Evolutionary conservation across 2,329 filamentous ascomycete species (phyloP).

Genomic region (Colletotrichum magnum): DNA sequence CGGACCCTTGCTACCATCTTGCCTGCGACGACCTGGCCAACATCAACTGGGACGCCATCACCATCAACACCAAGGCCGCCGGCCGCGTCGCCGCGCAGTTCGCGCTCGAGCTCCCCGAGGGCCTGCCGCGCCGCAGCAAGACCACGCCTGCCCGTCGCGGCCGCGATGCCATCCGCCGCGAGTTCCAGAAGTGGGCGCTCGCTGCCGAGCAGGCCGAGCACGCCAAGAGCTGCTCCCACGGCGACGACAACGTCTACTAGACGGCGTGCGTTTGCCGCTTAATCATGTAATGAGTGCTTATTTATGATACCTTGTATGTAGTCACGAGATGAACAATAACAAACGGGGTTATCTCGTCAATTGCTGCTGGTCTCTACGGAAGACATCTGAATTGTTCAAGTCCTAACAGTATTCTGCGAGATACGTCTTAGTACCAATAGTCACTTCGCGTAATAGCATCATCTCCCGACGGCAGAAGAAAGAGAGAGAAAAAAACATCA

Average conservation of each 20-base stretch:
- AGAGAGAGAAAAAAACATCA: not conserved
- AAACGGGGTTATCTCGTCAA: not conserved
- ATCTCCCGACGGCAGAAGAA: not conserved
- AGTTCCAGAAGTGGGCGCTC: conserved; percentile 42
- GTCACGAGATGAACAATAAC: not conserved
- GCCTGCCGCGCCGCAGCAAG: conserved; percentile 50
- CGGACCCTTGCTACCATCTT: conserved; percentile 57
- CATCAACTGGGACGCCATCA: conserved; percentile 58
- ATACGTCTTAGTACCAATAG: no score
- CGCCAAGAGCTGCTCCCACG: conserved; percentile 39
- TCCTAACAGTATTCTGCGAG: no score
- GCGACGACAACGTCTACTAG: conserved; percentile 29
- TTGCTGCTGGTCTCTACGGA: not conserved
- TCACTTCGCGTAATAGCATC: no score
- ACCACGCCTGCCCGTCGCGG: conserved; percentile 43
- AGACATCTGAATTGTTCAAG: no score
- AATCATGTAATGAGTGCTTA: not conserved
- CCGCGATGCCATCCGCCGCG: conserved; percentile 39
- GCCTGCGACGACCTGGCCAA: conserved; percentile 57
- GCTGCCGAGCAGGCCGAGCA: conserved; percentile 40
- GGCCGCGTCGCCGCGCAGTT: conserved; percentile 62
- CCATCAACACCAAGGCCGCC: conserved; percentile 59
- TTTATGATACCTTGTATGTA: not conserved
- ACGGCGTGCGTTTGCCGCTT: not conserved
- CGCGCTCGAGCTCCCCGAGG: conserved; percentile 51